phyloP scores from a whole-genome alignment of 176 grass and related monocot species.

The bread wheat (Triticum aestivum) region DNA sequence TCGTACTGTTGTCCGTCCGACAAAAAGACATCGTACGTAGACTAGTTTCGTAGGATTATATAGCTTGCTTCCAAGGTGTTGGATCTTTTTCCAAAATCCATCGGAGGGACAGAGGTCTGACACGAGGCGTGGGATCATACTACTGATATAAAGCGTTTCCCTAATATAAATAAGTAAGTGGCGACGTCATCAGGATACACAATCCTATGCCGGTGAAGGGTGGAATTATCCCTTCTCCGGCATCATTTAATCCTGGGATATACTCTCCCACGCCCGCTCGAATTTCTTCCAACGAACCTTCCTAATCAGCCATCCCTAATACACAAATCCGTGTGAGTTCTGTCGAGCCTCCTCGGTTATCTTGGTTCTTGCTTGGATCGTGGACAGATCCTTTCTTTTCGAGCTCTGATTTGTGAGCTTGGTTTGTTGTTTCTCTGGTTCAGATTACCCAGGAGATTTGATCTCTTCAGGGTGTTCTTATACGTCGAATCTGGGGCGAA shows the following conservation, averaged over 20 bases:
- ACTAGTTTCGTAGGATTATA: too few relatives aligned
- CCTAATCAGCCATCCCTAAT: not conserved
- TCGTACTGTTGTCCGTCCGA: too few relatives aligned
- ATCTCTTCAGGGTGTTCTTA: not conserved
- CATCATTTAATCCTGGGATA: constrained; percentile 36
- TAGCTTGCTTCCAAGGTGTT: too few relatives aligned
- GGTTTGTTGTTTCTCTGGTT: not conserved
- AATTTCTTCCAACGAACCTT: constrained; percentile 10
- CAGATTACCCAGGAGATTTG: not conserved
- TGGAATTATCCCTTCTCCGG: constrained; percentile 41
- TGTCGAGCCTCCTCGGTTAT: not conserved
- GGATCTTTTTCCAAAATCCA: too few relatives aligned
- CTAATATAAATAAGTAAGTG: too few relatives aligned
- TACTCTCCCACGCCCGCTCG: not conserved
- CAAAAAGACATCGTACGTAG: too few relatives aligned
- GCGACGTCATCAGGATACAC: not conserved
- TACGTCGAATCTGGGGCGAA: not conserved
- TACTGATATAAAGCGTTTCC: too few relatives aligned
- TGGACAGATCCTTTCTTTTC: not conserved
- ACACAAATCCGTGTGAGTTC: constrained; percentile 15
- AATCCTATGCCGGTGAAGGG: constrained; percentile 19
- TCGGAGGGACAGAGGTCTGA: too few relatives aligned
- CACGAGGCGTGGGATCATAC: too few relatives aligned
- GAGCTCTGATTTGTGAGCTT: not conserved
- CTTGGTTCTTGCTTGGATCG: constrained; percentile 16